Conservation (phyloP, 805 yeast species). For the Ogataea naganishii region DNA sequence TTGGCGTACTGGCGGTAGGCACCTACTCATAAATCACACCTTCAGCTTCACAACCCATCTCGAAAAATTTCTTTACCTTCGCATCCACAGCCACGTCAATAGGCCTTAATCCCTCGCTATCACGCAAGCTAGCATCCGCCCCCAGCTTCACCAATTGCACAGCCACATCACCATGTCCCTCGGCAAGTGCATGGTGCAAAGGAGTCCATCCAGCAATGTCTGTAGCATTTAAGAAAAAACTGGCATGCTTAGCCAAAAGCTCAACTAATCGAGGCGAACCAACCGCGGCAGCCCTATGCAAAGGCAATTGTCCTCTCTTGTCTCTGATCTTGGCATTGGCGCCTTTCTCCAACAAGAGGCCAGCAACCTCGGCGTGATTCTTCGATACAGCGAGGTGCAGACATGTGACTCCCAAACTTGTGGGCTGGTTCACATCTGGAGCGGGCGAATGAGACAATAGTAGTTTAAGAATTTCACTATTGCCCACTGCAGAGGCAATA, state of each 20-base stretch:
- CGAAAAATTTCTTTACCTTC: slow-evolving; percentile 34
- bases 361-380: slow-evolving; percentile 45
- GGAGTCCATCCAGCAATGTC: slow-evolving; percentile 81
- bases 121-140: slow-evolving; percentile 47
- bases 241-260: slow-evolving; percentile 40
- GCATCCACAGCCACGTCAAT: slow-evolving; percentile 47
- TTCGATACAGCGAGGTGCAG: slow-evolving; percentile 74
- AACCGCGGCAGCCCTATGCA: slow-evolving; percentile 77
- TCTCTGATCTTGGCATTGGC: slow-evolving; percentile 65
- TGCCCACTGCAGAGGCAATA: slow-evolving; percentile 72
- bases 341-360: slow-evolving; percentile 44
- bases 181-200: slow-evolving; percentile 83
- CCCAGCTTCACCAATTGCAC: slow-evolving; percentile 51
- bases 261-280: slow-evolving; percentile 57
- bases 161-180: slow-evolving; percentile 78
- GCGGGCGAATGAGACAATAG: slow-evolving; percentile 42
- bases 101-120: slow-evolving; percentile 47
- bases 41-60: slow-evolving; percentile 13
- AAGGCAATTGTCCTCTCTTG: slow-evolving; percentile 50
- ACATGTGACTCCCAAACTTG: slow-evolving; percentile 61
- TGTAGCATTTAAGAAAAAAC: slow-evolving; percentile 57
- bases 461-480: slow-evolving; percentile 38
- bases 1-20: too few species aligned
- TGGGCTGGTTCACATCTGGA: slow-evolving; percentile 54
- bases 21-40: slow-evolving; percentile 14